Conservation (phyloP, 192 early-diverging fungal genomes). For the Gorgonomyces haynaldii region DNA sequence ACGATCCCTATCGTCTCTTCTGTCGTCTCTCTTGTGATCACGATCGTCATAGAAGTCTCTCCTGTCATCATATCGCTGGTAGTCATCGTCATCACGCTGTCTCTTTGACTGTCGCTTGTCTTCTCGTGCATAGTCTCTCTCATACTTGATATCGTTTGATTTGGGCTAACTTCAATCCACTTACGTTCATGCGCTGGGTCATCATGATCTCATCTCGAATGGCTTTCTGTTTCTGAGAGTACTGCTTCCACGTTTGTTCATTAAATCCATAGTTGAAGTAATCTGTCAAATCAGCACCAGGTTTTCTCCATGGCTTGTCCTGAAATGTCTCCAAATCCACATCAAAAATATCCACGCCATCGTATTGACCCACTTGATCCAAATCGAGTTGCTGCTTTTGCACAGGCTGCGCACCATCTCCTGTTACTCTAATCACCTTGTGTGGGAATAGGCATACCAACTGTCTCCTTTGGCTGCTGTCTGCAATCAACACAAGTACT, state of each 20-base stretch:
- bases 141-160: neutral
- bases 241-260: conserved; percentile 88
- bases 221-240: conserved; percentile 86
- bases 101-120: too few relatives aligned
- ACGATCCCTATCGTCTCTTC: neutral
- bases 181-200: neutral
- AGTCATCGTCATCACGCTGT: too few relatives aligned
- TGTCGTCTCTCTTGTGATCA: neutral
- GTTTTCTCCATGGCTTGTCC: conserved; percentile 91
- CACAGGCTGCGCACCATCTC: neutral
- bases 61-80: neutral
- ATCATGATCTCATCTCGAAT: conserved; percentile 55
- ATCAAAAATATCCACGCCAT: conserved; percentile 75
- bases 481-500: neutral
- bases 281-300: conserved; percentile 89
- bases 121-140: neutral
- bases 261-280: conserved; percentile 99
- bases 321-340: conserved; percentile 85
- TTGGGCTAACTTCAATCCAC: neutral
- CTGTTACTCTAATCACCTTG: neutral
- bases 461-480: conserved; percentile 3
- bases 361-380: conserved; percentile 60
- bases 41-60: neutral
- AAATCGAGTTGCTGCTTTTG: conserved; percentile 35
- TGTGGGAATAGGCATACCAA: conserved; percentile 5